phyloP scores from a whole-genome alignment of 2,329 filamentous ascomycete genomes.

The Penicillium sclerotigenum region DNA sequence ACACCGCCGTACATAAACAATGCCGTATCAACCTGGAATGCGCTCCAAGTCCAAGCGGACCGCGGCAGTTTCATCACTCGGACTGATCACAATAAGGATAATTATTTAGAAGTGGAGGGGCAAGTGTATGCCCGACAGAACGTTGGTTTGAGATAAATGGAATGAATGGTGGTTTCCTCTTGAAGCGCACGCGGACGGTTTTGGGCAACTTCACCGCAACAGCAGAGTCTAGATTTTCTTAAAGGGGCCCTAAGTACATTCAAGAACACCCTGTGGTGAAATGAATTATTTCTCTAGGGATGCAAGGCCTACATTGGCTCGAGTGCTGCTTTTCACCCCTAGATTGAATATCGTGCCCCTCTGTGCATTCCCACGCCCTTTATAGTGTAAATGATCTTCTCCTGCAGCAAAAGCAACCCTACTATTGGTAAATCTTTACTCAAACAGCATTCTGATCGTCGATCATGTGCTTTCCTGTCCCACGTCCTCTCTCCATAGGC shows the following conservation, averaged over 20 bases:
- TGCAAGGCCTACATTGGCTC: slow-evolving; percentile 4
- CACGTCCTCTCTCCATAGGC: background rate
- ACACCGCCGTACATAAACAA: slow-evolving; percentile 26
- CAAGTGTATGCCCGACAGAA: background rate
- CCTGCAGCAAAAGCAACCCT: background rate
- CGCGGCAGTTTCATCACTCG: slow-evolving; percentile 18
- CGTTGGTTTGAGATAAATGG: background rate
- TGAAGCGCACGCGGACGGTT: background rate
- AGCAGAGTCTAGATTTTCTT: background rate
- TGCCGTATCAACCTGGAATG: slow-evolving; percentile 25
- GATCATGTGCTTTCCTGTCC: slow-evolving; percentile 1
- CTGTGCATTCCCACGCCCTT: slow-evolving; percentile 12
- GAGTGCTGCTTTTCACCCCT: slow-evolving; percentile 18
- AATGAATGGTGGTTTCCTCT: slow-evolving; percentile 3
- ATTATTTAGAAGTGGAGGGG: background rate
- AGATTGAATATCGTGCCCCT: slow-evolving; percentile 11
- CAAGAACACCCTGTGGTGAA: background rate
- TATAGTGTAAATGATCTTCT: slow-evolving; percentile 8
- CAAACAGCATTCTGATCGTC: slow-evolving; percentile 5
- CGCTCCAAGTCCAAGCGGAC: slow-evolving; percentile 17
- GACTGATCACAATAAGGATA: slow-evolving; percentile 4
- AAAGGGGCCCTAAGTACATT: background rate
- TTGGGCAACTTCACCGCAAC: background rate
- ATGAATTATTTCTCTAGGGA: background rate
- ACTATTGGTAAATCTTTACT: slow-evolving; percentile 11